Conservation (phyloP, 768 basidiomycete genomes). For the Collybia nuda region DNA sequence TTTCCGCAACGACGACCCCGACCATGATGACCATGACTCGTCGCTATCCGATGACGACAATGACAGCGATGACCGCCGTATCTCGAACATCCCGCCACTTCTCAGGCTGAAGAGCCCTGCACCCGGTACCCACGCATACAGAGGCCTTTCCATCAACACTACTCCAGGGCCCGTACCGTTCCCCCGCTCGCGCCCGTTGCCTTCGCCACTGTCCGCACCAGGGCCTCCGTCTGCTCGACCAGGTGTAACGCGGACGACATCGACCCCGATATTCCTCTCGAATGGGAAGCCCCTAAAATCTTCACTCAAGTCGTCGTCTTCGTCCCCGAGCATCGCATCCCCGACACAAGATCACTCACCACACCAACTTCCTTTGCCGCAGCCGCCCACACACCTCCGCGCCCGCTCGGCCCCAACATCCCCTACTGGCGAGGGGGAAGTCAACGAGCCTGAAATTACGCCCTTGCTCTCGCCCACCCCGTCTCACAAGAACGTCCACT, state of each 20-base stretch:
- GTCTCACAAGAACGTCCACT: slow-evolving; percentile 82
- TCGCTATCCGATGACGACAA: not conserved
- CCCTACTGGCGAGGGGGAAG: slow-evolving; percentile 21
- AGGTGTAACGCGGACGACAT: slow-evolving; percentile 33
- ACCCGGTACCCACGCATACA: not conserved
- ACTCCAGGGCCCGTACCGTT: slow-evolving; percentile 17
- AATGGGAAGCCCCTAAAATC: slow-evolving; percentile 89
- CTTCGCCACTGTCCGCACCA: slow-evolving; percentile 5
- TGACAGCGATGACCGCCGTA: not conserved
- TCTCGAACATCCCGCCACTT: not conserved
- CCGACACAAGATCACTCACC: slow-evolving; percentile 16
- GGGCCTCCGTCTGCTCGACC: slow-evolving; percentile 14
- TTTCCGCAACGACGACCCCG: slow-evolving; percentile 31
- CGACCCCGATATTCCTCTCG: slow-evolving; percentile 49
- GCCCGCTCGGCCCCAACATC: slow-evolving; percentile 62
- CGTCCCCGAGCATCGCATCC: slow-evolving; percentile 42
- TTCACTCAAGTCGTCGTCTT: slow-evolving; percentile 69
- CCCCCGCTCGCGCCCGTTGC: slow-evolving; percentile 1
- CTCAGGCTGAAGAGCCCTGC: not conserved
- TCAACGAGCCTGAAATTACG: no score
- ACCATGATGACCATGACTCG: slow-evolving; percentile 13
- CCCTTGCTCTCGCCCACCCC: slow-evolving; percentile 26
- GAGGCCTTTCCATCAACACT: not conserved
- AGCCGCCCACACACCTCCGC: slow-evolving; percentile 22
- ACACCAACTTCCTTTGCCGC: not conserved